Evolutionary conservation across 164 flowering plant species (phyloP).

Genomic region (Vitis labrusca): DNA sequence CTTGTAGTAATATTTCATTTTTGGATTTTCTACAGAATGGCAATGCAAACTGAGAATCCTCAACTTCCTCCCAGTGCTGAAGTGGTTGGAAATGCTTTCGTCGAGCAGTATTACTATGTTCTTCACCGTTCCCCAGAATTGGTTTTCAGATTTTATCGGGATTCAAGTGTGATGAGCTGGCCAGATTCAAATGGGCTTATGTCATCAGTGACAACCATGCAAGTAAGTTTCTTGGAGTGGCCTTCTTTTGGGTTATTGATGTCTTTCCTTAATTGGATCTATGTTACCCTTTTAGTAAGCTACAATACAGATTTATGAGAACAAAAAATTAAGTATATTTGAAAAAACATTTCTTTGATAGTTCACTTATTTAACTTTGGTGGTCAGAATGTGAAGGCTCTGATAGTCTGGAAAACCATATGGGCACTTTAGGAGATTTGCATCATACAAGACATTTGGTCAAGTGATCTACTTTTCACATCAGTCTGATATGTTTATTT

Average conservation of each 20-base stretch:
- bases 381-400: too few relatives aligned
- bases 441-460: too few relatives aligned
- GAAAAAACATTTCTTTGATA: too few relatives aligned
- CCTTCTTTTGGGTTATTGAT: not conserved
- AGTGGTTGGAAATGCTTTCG: conserved; percentile 31
- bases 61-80: conserved; percentile 53
- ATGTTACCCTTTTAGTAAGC: too few relatives aligned
- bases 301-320: too few relatives aligned
- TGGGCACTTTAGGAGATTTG: too few relatives aligned
- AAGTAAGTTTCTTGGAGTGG: conserved; percentile 7
- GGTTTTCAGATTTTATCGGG: not conserved
- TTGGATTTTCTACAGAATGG: conserved; percentile 39
- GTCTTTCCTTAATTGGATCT: not conserved
- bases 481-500: too few relatives aligned
- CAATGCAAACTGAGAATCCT: conserved; percentile 32
- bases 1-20: conserved; percentile 2
- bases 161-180: not conserved
- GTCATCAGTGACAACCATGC: not conserved
- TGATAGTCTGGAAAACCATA: too few relatives aligned
- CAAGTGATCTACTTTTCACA: too few relatives aligned
- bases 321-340: too few relatives aligned
- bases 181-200: conserved; percentile 4
- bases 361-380: too few relatives aligned
- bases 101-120: not conserved
- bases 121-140: not conserved